A percentile compares a stretch with the other conserved stretches of the same genome.
phyloP scores from a whole-genome alignment of 345 rosid genomes.

The Salix dunnii region DNA sequence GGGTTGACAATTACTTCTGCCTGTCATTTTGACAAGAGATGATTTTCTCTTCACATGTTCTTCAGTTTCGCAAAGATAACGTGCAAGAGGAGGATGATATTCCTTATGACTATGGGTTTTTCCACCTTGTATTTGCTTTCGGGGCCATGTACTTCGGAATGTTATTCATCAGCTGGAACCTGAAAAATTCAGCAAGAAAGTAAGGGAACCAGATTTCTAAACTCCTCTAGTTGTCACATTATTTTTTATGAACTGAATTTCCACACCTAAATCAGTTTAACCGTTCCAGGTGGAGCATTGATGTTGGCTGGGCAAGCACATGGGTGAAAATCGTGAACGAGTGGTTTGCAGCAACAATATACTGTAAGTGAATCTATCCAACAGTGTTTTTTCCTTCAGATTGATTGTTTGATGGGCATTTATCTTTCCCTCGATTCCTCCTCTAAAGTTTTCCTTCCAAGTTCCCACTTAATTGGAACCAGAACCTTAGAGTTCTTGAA shows the following conservation, averaged over 20 bases:
- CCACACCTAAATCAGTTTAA: neutral
- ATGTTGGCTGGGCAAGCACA: conserved; percentile 88
- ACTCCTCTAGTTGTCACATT: neutral
- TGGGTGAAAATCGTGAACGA: conserved; percentile 88
- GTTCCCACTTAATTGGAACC: too few relatives aligned
- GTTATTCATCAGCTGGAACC: conserved; percentile 91
- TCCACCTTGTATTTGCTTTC: conserved; percentile 76
- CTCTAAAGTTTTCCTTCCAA: too few relatives aligned
- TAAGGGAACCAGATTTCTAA: conserved; percentile 21
- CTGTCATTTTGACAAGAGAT: neutral
- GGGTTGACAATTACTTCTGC: neutral
- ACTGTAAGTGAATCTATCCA: conserved; percentile 46
- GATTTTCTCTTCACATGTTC: neutral
- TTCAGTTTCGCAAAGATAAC: conserved; percentile 62
- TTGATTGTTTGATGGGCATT: neutral
- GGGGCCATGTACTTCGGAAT: conserved; percentile 95
- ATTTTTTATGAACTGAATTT: neutral
- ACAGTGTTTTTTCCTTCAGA: neutral
- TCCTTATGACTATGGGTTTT: conserved; percentile 74
- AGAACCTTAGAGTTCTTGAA: too few relatives aligned
- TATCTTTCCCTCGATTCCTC: too few relatives aligned
- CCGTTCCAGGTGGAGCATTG: conserved; percentile 75
- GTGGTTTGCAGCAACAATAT: conserved; percentile 81
- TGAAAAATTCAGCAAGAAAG: conserved; percentile 50
- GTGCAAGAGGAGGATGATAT: conserved; percentile 54